Evolutionary conservation across 768 basidiomycete species (phyloP), one percentile per base, ranked within the genome.

Genomic region (Stropharia rugosoannulata): DNA sequence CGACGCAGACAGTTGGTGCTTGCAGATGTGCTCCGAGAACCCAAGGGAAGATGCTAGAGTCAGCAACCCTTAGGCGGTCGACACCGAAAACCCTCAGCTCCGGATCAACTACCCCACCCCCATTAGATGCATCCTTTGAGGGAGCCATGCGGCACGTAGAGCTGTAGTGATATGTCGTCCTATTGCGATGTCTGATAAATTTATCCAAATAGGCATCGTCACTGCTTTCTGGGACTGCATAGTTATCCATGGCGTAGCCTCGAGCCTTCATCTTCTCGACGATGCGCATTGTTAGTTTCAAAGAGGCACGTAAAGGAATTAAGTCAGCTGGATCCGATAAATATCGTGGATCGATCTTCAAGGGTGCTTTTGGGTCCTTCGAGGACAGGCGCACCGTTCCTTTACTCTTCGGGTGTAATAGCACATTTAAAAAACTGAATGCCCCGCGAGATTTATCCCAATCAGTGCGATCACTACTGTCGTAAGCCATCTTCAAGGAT

Each of bases 31-130:
- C 39, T 15, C 57, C 57, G 6, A 58, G 51, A 15, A 58, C 57
- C 57, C 57, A 58, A 16, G 57, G 51, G 41, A 58, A 58, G 22
- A 58, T 35, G 16, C 57, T 58, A 12, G 57, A 58, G 49, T 58
- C 57, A 1, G 57, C 57, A 29, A 58, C 38, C n/a, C 57, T 22
- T 47, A 58, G 40, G 8, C 46, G 38, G 5, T 41, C 25, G 16
- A 58, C 44, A 9, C 57, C 57, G 40, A 58, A 58, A 1, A 58
- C 57, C 37, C 48, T 58, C 35, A 58, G 22, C 41, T 58, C 38
- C 19, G 44, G 19, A 29, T 54, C 36, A 12, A 58, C 51, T 2
- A 58, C 57, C 4, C 57, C 57, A 18, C 57, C 51, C 19, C 46
- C 47, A 18, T 47, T 47, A 35, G 19, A 18, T 15, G 45, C 46